These are phyloP conservation scores for Xenoacremonium recifei DNA, from an alignment of 2,329 filamentous ascomycete genomes.

Conservation along the genomic window DNA sequence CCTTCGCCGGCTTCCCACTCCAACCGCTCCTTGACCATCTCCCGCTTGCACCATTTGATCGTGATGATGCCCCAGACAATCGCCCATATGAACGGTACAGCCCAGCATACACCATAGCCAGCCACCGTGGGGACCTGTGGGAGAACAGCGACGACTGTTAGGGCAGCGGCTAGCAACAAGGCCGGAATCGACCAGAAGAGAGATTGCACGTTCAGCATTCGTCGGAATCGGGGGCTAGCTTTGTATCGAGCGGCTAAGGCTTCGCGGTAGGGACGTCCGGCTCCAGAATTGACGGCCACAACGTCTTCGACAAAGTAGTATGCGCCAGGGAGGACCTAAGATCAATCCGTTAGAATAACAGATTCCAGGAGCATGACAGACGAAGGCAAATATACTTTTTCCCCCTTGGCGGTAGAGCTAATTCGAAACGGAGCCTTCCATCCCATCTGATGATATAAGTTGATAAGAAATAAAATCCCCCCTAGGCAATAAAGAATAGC, in stretches of 20 bases:
- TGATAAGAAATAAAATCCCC: conserved; percentile 38
- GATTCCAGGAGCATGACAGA: background rate
- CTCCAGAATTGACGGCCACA: conserved; percentile 64
- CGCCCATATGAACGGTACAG: conserved; percentile 38
- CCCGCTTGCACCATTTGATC: conserved; percentile 35
- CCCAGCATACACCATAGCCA: conserved; percentile 39
- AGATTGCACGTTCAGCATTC: conserved; percentile 39
- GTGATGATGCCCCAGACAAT: conserved; percentile 33
- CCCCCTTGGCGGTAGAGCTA: conserved; percentile 60
- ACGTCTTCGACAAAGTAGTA: conserved; percentile 69
- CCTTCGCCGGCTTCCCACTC: conserved; percentile 33
- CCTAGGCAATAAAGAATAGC: conserved; percentile 50
- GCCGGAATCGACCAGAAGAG: conserved; percentile 42
- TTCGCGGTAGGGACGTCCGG: conserved; percentile 43
- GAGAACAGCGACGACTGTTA: conserved; percentile 37
- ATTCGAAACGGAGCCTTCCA: conserved; percentile 58
- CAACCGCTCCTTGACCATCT: conserved; percentile 35
- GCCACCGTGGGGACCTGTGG: conserved; percentile 33
- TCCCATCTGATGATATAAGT: conserved; percentile 33
- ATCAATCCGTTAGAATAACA: too few relatives aligned
- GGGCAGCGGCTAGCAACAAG: conserved; percentile 33
- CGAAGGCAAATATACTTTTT: conserved; percentile 25
- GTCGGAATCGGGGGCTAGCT: conserved; percentile 39
- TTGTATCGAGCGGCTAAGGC: conserved; percentile 40
- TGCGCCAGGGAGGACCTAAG: conserved; percentile 55